Evolutionary conservation across 1,284 basidiomycete genomes (phyloP).

Genomic region (Trametes sp.): DNA sequence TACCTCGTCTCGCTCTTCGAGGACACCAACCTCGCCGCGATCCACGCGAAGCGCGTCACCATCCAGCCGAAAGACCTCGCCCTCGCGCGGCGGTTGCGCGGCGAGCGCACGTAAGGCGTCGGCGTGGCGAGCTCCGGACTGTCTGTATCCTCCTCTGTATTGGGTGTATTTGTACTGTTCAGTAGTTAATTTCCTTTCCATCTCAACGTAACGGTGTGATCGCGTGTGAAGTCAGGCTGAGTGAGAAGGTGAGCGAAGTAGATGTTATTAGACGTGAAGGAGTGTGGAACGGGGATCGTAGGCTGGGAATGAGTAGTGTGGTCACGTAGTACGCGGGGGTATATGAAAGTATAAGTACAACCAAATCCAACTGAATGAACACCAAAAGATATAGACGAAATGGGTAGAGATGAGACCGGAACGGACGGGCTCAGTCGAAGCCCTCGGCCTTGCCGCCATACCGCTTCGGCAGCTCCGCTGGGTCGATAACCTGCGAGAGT

Average conservation of each 20-base stretch:
- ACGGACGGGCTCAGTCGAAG: slow-evolving; percentile 16
- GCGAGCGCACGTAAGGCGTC: slow-evolving; percentile 37
- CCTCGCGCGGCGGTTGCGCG: slow-evolving; percentile 41
- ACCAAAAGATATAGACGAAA: neutral
- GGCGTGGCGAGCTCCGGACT: slow-evolving; percentile 20
- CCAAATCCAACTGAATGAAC: neutral
- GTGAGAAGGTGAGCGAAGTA: neutral
- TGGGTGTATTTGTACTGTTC: slow-evolving; percentile 26
- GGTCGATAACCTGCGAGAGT: slow-evolving; percentile 61
- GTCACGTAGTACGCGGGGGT: neutral
- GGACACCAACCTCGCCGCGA: slow-evolving; percentile 75
- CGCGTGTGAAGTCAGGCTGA: neutral
- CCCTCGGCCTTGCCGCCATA: slow-evolving; percentile 65
- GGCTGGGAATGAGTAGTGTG: slow-evolving; percentile 1
- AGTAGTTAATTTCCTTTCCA: slow-evolving; percentile 28
- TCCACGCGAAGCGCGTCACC: slow-evolving; percentile 79
- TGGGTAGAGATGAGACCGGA: neutral
- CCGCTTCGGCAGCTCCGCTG: slow-evolving; percentile 63
- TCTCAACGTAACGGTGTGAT: neutral
- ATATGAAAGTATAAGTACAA: slow-evolving; percentile 6
- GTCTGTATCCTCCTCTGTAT: slow-evolving; percentile 27
- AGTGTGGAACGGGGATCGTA: neutral
- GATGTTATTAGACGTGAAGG: neutral
- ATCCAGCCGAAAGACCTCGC: slow-evolving; percentile 79
- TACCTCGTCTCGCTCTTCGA: slow-evolving; percentile 86